A percentile compares a stretch with the other conserved stretches of the same genome.
Conservation (phyloP, 257 asterid genomes). For the Striga asiatica region DNA sequence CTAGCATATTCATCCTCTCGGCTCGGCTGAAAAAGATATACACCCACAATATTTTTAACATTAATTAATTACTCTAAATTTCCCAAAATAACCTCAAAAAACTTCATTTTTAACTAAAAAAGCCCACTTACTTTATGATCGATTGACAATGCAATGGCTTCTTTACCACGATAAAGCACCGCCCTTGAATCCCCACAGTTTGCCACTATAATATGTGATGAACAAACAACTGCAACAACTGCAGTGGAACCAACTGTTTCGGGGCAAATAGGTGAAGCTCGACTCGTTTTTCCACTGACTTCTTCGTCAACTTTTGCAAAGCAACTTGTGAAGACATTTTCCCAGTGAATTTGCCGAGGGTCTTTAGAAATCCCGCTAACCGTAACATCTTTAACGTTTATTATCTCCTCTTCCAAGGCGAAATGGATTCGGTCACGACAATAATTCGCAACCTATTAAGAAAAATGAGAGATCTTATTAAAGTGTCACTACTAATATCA, state of each 20-base stretch:
- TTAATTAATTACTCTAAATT: neutral
- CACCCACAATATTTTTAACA: neutral
- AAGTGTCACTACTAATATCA: no score
- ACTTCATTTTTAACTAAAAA: neutral
- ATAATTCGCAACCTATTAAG: conserved; percentile 60
- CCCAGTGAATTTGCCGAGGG: conserved; percentile 55
- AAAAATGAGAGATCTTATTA: neutral
- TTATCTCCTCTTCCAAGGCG: conserved; percentile 57
- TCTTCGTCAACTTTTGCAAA: conserved; percentile 67
- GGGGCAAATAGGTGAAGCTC: conserved; percentile 43
- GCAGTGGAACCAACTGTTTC: conserved; percentile 88
- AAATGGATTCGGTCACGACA: conserved; percentile 59
- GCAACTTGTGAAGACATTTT: conserved; percentile 52
- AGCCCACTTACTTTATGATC: conserved; percentile 56
- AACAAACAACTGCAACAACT: conserved; percentile 64
- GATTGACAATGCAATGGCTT: conserved; percentile 51
- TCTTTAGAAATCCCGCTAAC: conserved; percentile 29
- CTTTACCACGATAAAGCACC: conserved; percentile 81
- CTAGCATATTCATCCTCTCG: conserved; percentile 82
- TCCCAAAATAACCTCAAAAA: neutral
- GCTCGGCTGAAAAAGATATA: conserved; percentile 43
- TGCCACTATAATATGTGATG: conserved; percentile 72
- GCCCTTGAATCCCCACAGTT: conserved; percentile 89
- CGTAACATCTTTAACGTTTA: conserved; percentile 17
- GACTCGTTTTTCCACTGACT: conserved; percentile 40